These are phyloP conservation scores for Mucor piriformis DNA, from an alignment of 371 early-diverging fungal genomes.

Conservation along the genomic window DNA sequence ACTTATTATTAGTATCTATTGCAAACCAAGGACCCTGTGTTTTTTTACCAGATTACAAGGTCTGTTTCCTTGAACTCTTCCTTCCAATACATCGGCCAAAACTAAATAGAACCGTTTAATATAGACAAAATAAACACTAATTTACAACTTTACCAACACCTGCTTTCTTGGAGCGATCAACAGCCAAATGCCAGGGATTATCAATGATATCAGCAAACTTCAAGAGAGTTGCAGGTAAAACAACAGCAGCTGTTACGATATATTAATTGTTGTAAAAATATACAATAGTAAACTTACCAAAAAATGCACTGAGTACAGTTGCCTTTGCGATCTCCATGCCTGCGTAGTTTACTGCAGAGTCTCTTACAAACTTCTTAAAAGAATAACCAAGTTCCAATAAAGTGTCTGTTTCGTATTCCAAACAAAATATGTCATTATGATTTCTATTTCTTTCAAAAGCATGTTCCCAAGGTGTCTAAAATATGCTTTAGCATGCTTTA, in stretches of 20 bases:
- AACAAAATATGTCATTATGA: conserved; percentile 58
- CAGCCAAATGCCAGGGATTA: conserved; percentile 92
- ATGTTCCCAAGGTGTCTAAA: conserved; percentile 57
- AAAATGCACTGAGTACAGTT: conserved; percentile 81
- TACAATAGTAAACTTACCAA: conserved; percentile 30
- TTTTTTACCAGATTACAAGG: conserved; percentile 82
- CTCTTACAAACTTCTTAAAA: conserved; percentile 75
- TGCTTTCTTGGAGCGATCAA: conserved; percentile 88
- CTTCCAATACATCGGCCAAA: conserved; percentile 77
- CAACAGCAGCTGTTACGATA: conserved; percentile 71
- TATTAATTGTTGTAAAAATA: not conserved
- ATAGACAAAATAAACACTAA: not conserved
- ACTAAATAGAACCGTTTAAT: conserved; percentile 37
- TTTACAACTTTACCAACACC: conserved; percentile 57
- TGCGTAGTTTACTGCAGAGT: conserved; percentile 81
- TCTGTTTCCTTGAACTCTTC: conserved; percentile 87
- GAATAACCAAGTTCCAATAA: conserved; percentile 81
- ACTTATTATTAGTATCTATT: not conserved
- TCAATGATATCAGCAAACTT: conserved; percentile 68
- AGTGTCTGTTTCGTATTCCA: conserved; percentile 80
- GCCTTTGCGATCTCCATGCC: conserved; percentile 85
- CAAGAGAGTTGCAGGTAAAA: conserved; percentile 69
- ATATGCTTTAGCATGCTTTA: not conserved
- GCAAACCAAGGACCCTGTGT: not conserved
- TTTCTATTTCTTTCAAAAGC: conserved; percentile 41